phyloP scores from a whole-genome alignment of 441 rosid genomes.

The Erodium trifolium region DNA sequence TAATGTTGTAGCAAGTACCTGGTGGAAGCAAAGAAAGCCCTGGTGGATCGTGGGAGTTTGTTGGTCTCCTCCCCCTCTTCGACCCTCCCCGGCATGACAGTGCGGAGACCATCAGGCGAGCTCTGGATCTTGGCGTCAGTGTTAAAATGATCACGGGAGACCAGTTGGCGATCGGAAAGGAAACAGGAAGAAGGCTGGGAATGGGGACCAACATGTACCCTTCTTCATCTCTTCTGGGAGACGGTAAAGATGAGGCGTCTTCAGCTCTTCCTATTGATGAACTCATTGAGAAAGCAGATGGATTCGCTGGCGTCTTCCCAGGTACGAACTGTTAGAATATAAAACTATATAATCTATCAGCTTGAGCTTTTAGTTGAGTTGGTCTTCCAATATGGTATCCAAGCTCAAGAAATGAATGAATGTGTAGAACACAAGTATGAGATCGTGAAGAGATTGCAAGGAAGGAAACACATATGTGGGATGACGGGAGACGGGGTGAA shows the following conservation, averaged over 20 bases:
- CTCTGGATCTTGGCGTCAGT: neutral
- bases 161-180: neutral
- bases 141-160: neutral
- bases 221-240: neutral
- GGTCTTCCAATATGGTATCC: no score
- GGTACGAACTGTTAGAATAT: no score
- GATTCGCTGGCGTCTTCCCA: slow-evolving; percentile 95
- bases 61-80: neutral
- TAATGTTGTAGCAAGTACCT: neutral
- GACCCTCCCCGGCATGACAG: neutral
- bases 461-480: slow-evolving; percentile 81
- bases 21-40: neutral
- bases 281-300: slow-evolving; percentile 41
- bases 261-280: neutral
- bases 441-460: slow-evolving; percentile 79
- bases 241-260: neutral
- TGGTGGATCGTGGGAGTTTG: neutral
- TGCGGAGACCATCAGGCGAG: neutral
- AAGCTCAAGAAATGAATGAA: no score
- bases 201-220: neutral
- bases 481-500: slow-evolving; percentile 98
- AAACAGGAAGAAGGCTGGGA: neutral
- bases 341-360: no score
- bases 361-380: no score
- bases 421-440: slow-evolving; percentile 73